Evolutionary conservation across 2,329 filamentous ascomycete species (phyloP), one percentile per base, ranked within the genome.

Genomic region (Fusarium miscanthi): DNA sequence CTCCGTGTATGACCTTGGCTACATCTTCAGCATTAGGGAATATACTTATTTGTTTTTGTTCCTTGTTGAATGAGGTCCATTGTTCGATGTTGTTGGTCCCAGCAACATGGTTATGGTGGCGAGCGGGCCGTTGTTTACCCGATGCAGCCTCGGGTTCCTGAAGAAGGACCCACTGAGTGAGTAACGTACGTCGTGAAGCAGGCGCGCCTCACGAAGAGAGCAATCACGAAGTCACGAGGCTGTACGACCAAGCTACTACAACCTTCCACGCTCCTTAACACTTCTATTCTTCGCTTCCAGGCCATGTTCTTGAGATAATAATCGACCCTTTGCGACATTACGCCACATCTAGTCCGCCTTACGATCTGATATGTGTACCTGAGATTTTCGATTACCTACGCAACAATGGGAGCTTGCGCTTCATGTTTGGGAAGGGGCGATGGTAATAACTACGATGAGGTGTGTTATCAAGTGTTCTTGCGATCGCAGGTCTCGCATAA

Each of bases 361-460:
- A 46, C 57, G 60, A 72, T 66, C 52, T 74, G 74, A 67, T 74
- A 74, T 77, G 74, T 67, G 63, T 71, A 65, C 57, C 49, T 60
- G 64, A 56, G 46, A 59, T 63, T 64, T 67, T 59, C 63, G 58
- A 63, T 57, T 51, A 76, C 63, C 52, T 48, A 76, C 63, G 63
- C 58, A 49, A 80, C 56, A 69, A 91, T 91, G 89, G 89, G 89
- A 66, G 84, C 85, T 79, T 91, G 89, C 80, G 84, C 86, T 69
- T 91, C 89, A 62, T 91, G 89, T 77, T 81, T 91, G 48, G 88
- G 89, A 70, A 80, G 82, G 71, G 84, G 85, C 61, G 82, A 84
- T 58, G 83, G 82, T 72, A 87, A 89, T 70, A 80, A 82, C 37
- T 86, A 86, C 65, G 88, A 90, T 38, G 88, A 90, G 82, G 88